Conservation (phyloP, 2,329 filamentous ascomycete species). For the Trichoderma atrobrunneum region DNA sequence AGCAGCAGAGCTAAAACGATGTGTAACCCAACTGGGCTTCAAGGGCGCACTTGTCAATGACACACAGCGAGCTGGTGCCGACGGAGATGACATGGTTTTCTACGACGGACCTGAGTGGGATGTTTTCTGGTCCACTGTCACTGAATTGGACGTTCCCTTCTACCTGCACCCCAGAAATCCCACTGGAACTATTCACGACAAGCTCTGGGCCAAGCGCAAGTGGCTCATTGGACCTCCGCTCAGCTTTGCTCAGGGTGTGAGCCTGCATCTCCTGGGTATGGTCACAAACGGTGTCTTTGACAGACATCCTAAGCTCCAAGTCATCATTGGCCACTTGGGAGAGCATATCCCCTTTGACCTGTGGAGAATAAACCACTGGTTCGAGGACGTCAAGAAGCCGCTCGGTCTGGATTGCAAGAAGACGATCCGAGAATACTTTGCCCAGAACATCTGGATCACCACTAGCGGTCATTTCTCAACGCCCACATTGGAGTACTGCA, state of each 20-base stretch:
- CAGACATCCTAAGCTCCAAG: conserved; percentile 43
- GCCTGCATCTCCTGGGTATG: conserved; percentile 54
- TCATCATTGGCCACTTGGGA: conserved; percentile 48
- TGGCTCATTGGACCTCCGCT: conserved; percentile 60
- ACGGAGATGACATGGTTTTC: conserved; percentile 61
- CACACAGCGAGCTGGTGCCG: conserved; percentile 55
- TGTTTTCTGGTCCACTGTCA: conserved; percentile 57
- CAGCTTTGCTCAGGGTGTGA: conserved; percentile 57
- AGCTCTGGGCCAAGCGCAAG: conserved; percentile 56
- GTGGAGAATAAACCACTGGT: conserved; percentile 53
- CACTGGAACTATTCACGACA: conserved; percentile 54
- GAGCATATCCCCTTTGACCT: conserved; percentile 50
- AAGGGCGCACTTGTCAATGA: conserved; percentile 62
- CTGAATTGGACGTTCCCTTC: conserved; percentile 60
- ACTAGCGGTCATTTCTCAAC: conserved; percentile 57
- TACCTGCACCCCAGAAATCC: conserved; percentile 63
- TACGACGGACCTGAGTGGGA: conserved; percentile 62
- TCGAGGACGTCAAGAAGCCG: conserved; percentile 54
- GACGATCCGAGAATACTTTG: conserved; percentile 52
- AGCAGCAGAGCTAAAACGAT: conserved; percentile 49
- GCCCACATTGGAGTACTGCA: conserved; percentile 48
- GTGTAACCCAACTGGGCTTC: conserved; percentile 58
- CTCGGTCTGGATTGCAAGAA: conserved; percentile 48
- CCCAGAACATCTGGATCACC: conserved; percentile 55
- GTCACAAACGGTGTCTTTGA: conserved; percentile 52